Evolutionary conservation across 495 filamentous ascomycete species (phyloP).

Genomic region (Penicillium nucicola): DNA sequence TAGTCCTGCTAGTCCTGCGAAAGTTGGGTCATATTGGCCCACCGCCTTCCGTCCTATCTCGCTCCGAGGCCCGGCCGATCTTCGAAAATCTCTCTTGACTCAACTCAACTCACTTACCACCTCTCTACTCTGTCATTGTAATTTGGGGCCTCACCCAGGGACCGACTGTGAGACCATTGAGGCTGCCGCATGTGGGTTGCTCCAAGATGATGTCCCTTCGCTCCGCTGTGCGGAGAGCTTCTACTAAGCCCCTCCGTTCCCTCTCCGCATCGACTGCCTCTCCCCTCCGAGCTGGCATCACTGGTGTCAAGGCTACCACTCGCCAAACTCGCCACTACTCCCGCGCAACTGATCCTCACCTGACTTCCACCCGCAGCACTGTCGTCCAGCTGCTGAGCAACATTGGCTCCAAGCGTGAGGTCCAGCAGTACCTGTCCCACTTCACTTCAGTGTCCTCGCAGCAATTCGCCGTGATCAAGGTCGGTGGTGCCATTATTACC

Average conservation of each 20-base stretch:
- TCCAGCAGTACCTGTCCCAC: constrained; percentile 96
- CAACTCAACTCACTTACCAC: constrained; percentile 14
- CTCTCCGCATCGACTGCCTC: constrained; percentile 43
- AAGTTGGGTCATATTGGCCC: no score
- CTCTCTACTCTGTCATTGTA: constrained; percentile 11
- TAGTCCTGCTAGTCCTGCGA: background rate
- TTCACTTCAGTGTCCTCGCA: constrained; percentile 97
- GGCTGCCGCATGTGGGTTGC: constrained; percentile 51
- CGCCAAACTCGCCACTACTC: constrained; percentile 43
- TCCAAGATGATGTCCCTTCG: constrained; percentile 49
- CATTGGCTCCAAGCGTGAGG: constrained; percentile 94
- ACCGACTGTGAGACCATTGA: constrained; percentile 25
- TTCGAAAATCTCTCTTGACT: constrained; percentile 26
- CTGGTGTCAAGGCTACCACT: constrained; percentile 19
- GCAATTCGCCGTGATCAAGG: constrained; percentile 98
- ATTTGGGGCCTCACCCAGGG: constrained; percentile 15
- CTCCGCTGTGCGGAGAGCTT: constrained; percentile 51
- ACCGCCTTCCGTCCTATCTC: constrained; percentile 16
- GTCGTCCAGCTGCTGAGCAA: constrained; percentile 94
- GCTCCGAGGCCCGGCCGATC: constrained; percentile 29
- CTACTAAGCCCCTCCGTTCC: constrained; percentile 44
- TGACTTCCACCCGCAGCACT: constrained; percentile 72
- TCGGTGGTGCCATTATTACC: constrained; percentile 94
- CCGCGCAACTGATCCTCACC: constrained; percentile 42
- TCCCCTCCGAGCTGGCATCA: constrained; percentile 27